Conservation (phyloP, 2,329 filamentous ascomycete genomes). For the Aspergillus spinulosporus region DNA sequence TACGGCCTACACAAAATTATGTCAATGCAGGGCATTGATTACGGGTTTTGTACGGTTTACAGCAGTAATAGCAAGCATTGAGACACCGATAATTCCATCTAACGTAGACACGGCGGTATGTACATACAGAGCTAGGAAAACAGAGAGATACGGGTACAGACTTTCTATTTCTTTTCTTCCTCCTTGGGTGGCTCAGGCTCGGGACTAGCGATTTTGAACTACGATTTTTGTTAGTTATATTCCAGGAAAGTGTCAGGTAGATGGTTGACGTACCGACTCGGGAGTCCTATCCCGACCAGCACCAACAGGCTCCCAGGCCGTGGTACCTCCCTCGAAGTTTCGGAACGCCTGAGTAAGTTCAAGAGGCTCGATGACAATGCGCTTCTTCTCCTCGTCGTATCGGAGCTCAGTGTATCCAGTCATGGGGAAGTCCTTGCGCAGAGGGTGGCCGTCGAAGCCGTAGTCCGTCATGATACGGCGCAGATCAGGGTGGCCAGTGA, state of each 20-base stretch:
- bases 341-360: conserved; percentile 98
- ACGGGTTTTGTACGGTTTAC: too few species aligned
- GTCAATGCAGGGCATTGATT: too few species aligned
- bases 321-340: conserved; percentile 90
- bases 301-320: conserved; percentile 69
- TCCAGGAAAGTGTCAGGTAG: not conserved
- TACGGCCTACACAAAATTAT: not conserved
- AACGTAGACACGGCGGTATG: conserved; percentile 34
- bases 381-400: conserved; percentile 99
- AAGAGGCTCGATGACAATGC: conserved; percentile 94
- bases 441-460: conserved; percentile 94
- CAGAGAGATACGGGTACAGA: conserved; percentile 39
- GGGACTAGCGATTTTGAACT: conserved; percentile 91
- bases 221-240: conserved; percentile 13
- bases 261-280: conserved; percentile 56
- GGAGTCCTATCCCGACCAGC: conserved; percentile 75
- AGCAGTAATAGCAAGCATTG: not conserved
- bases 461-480: conserved; percentile 99
- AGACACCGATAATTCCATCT: conserved; percentile 13
- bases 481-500: conserved; percentile 89
- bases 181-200: conserved; percentile 85
- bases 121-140: conserved; percentile 39
- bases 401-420: conserved; percentile 97
- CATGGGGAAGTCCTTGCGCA: conserved; percentile 96
- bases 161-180: conserved; percentile 81